Evolutionary conservation across 306 rosid species (phyloP).

Genomic region (Casuarina equisetifolia): DNA sequence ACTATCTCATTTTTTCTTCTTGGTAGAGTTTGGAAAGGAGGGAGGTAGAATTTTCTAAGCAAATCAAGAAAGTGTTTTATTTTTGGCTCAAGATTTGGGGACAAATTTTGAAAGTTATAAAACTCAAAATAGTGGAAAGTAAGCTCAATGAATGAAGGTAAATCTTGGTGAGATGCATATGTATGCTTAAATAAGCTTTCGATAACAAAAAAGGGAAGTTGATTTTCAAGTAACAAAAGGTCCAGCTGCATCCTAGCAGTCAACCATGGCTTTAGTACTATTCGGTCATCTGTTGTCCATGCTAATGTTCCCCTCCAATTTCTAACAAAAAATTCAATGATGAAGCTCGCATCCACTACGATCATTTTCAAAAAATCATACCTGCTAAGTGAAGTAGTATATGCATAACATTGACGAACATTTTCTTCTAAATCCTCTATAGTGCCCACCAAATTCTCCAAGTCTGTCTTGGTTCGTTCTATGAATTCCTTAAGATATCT

Average conservation of each 20-base stretch:
- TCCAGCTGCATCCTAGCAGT: not conserved
- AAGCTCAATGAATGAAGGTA: not conserved
- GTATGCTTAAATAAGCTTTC: not conserved
- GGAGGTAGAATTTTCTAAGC: not conserved
- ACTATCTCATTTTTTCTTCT: too few species aligned
- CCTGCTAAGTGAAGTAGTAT: not conserved
- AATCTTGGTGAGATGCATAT: not conserved
- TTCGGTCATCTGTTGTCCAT: conserved; percentile 5
- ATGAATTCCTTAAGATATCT: conserved; percentile 21
- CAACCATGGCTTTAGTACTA: not conserved
- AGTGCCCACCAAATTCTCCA: not conserved
- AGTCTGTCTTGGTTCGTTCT: not conserved
- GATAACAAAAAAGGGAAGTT: conserved; percentile 19
- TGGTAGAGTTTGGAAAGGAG: not conserved
- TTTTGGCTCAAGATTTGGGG: too few species aligned
- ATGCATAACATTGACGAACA: conserved; percentile 26
- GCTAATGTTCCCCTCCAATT: not conserved
- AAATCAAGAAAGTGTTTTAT: too few species aligned
- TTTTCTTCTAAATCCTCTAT: not conserved
- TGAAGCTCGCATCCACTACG: conserved; percentile 31
- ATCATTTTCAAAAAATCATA: conserved; percentile 30
- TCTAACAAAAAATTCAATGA: conserved; percentile 25
- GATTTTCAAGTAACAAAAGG: conserved; percentile 20
- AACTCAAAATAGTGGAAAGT: too few species aligned
- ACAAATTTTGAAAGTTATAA: too few species aligned